These are phyloP conservation scores for Pseudogymnoascus sp. DNA, from an alignment of 2,329 filamentous ascomycete genomes.

Conservation along the genomic window DNA sequence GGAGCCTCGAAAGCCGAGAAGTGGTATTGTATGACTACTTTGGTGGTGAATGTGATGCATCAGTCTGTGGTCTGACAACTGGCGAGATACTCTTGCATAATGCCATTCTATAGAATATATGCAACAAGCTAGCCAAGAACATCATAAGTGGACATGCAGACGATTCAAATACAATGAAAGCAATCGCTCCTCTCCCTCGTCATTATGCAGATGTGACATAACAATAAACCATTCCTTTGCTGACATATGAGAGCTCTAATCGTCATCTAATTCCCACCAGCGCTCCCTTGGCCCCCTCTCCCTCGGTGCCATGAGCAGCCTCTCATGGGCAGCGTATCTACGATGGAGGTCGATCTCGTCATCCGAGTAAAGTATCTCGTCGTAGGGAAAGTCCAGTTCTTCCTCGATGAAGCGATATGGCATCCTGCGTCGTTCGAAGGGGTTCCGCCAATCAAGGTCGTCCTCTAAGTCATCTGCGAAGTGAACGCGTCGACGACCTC, in stretches of 20 bases:
- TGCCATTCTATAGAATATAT: background rate
- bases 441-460: background rate
- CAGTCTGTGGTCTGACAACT: background rate
- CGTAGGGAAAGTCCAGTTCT: conserved; percentile 1
- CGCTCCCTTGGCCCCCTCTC: background rate
- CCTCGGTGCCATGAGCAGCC: background rate
- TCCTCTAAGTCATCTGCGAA: background rate
- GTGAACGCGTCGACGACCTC: background rate
- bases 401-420: conserved; percentile 5
- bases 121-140: background rate
- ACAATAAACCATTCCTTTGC: background rate
- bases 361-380: background rate
- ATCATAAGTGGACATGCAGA: background rate
- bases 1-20: background rate
- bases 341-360: background rate
- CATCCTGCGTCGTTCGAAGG: background rate
- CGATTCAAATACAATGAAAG: background rate
- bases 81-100: background rate
- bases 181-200: background rate
- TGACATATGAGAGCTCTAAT: background rate
- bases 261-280: conserved; percentile 8
- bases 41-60: background rate
- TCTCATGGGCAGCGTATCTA: background rate
- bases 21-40: background rate
- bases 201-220: background rate